Conservation (phyloP, 345 rosid genomes). For the Barbarea vulgaris region DNA sequence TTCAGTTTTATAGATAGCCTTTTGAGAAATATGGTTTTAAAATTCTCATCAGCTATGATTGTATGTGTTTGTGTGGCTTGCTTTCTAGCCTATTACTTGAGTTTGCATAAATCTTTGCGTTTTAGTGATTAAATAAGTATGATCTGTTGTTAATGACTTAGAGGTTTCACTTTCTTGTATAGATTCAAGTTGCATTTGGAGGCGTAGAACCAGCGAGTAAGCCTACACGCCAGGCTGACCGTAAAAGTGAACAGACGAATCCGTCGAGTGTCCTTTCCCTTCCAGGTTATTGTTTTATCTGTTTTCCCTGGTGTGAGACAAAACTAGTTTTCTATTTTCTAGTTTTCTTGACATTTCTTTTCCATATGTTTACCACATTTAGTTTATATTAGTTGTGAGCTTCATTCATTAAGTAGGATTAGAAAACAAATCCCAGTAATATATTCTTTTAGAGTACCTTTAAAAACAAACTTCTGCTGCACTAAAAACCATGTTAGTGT, state of each 20-base stretch:
- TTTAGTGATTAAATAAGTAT: neutral
- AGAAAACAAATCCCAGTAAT: neutral
- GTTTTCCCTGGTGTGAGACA: constrained; percentile 26
- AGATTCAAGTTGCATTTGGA: constrained; percentile 62
- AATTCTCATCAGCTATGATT: neutral
- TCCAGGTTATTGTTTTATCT: constrained; percentile 38
- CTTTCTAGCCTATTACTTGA: neutral
- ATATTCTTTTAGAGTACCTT: neutral
- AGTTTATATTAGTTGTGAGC: neutral
- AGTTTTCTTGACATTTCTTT: neutral
- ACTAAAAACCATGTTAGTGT: neutral
- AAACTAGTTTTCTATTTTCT: neutral
- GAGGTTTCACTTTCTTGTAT: constrained; percentile 27
- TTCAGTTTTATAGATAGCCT: neutral
- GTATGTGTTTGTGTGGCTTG: neutral
- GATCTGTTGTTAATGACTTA: neutral
- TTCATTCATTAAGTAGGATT: neutral
- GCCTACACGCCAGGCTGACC: constrained; percentile 38
- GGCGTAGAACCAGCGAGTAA: constrained; percentile 49
- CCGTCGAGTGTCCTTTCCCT: constrained; percentile 64
- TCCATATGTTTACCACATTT: neutral
- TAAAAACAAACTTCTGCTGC: neutral
- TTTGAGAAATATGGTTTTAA: neutral
- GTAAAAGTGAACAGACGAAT: constrained; percentile 42
- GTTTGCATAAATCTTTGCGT: neutral